Percentiles rank a stretch among this genome's conserved stretches.
Conservation (phyloP, 495 filamentous ascomycete species). For the Xylaria sp. region DNA sequence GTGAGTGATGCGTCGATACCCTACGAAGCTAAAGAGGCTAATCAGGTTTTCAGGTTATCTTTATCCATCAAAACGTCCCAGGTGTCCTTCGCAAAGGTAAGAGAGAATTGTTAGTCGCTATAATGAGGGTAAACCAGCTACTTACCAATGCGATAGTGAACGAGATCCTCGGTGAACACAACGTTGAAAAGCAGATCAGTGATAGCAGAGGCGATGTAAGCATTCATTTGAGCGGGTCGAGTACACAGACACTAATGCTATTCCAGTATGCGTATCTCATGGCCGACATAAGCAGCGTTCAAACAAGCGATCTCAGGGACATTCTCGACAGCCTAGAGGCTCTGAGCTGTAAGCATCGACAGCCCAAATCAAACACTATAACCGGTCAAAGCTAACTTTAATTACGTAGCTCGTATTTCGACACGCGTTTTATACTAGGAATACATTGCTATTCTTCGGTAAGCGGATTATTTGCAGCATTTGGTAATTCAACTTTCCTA, state of each 20-base stretch:
- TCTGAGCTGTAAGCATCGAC: conserved; percentile 72
- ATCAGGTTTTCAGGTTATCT: conserved; percentile 68
- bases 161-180: conserved; percentile 90
- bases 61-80: conserved; percentile 94
- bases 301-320: conserved; percentile 79
- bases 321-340: conserved; percentile 82
- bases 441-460: conserved; percentile 2
- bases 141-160: conserved; percentile 67
- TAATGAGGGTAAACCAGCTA: neutral
- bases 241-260: conserved; percentile 26
- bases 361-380: neutral
- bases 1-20: conserved; percentile 48
- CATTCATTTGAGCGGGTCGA: conserved; percentile 1
- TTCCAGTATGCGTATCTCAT: conserved; percentile 87
- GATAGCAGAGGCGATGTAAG: conserved; percentile 89
- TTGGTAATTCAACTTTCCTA: conserved; percentile 31
- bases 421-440: conserved; percentile 86
- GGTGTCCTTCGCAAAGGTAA: conserved; percentile 86
- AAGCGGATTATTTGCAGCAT: conserved; percentile 24
- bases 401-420: conserved; percentile 73
- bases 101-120: conserved; percentile 21
- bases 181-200: conserved; percentile 98
- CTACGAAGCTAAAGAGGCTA: conserved; percentile 25
- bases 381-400: conserved; percentile 29
- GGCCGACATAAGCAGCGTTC: conserved; percentile 93